Evolutionary conservation across 2,329 filamentous ascomycete genomes (phyloP), one percentile per base, ranked within the genome.

Genomic region (Pestalotiopsis sp.): DNA sequence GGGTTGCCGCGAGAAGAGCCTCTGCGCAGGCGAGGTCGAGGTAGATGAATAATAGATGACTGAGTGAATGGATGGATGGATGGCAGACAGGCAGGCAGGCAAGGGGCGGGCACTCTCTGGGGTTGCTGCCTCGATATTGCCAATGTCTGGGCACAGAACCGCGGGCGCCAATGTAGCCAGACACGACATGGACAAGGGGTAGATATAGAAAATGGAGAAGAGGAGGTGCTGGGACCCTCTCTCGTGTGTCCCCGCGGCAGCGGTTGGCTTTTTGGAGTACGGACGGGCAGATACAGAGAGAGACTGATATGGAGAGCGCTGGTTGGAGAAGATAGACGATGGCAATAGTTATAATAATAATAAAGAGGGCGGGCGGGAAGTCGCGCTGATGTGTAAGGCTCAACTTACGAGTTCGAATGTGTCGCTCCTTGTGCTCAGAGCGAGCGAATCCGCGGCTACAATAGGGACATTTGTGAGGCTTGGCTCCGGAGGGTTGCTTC

Each of bases 401-500:
- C n/a, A 65, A 67, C 83, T 78, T 73, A 84, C 83, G 83, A 63
- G 82, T 84, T 70, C 83, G 78, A 61, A 84, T 78, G 75, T 84
- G 83, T 68, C 83, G 80, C 70, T 83, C 82, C 68, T 84, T 71
- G 73, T 84, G 83, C 73, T 84, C 83, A 56, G 82, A 82, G 25
- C 83, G 79, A 73, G 84, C 83, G 77, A 84, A 84, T 61, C 75
- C 78, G 60, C 83, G 75, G 63, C 78, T 80, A 69, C 83, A 84
- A 72, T 83, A 81, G 17, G 59, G 59, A 39, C 59, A 62, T n/a
- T 38, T 36, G 59, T 62, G 59, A 12, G 59, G 38, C 36, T 13
- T 14, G 17, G 38, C 59, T 36, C 59, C 59, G 13, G 59, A 62
- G 31, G 59, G 59, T 31, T 62, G 31, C 31, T 36, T 36, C 9